Conservation (phyloP, 2,329 filamentous ascomycete species). For the Colletotrichum tofieldiae region DNA sequence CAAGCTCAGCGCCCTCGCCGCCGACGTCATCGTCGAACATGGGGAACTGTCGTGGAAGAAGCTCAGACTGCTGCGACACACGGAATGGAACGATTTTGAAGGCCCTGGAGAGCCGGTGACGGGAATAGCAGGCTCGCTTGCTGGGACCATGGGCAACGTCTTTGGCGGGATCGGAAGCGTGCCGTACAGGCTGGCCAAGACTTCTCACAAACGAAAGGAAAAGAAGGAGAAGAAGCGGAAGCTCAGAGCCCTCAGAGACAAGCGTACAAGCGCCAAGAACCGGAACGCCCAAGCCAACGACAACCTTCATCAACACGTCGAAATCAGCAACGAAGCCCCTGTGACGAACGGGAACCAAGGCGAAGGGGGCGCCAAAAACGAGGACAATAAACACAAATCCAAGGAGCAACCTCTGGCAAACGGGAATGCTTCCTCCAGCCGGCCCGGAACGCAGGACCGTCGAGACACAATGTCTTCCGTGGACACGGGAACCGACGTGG, state of each 20-base stretch:
- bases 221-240: constrained; percentile 66
- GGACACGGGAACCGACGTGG: constrained; percentile 42
- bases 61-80: constrained; percentile 75
- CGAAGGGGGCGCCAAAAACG: constrained; percentile 15
- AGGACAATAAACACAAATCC: constrained; percentile 22
- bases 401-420: constrained; percentile 20
- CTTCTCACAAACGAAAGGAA: constrained; percentile 68
- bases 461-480: constrained; percentile 44
- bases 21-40: constrained; percentile 74
- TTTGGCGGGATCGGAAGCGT: constrained; percentile 76
- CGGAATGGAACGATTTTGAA: constrained; percentile 84
- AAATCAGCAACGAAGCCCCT: constrained; percentile 31
- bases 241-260: constrained; percentile 51
- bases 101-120: constrained; percentile 82
- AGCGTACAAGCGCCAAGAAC: constrained; percentile 40
- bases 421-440: constrained; percentile 13
- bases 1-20: constrained; percentile 75
- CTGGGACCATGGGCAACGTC: constrained; percentile 71
- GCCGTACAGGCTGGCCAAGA: constrained; percentile 73
- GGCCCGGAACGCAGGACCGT: constrained; percentile 29
- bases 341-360: not conserved
- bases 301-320: constrained; percentile 41
- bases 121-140: constrained; percentile 74
- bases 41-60: constrained; percentile 76
- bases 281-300: constrained; percentile 22